These are phyloP conservation scores for Nemania sp. DNA, from an alignment of 2,329 filamentous ascomycete genomes.

Conservation along the genomic window DNA sequence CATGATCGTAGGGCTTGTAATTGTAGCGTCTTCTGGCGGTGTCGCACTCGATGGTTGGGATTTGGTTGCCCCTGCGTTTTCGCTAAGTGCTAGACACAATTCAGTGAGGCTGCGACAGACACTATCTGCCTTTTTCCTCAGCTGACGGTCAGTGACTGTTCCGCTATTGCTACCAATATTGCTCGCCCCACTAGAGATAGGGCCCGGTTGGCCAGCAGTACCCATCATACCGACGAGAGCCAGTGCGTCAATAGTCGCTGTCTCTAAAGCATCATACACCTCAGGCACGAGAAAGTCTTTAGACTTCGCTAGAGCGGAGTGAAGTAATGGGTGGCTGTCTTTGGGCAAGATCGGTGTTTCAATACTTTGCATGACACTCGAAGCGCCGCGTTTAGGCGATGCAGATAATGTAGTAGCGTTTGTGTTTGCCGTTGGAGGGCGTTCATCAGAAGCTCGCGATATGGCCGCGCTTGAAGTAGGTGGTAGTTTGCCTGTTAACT, in stretches of 20 bases:
- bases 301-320: constrained; percentile 78
- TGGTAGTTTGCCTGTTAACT: constrained; percentile 85
- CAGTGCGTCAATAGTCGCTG: constrained; percentile 79
- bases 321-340: constrained; percentile 75
- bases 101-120: constrained; percentile 93
- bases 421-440: constrained; percentile 88
- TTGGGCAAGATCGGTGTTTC: constrained; percentile 50
- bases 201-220: constrained; percentile 67
- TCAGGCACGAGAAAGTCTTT: constrained; percentile 70
- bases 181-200: constrained; percentile 69
- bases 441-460: constrained; percentile 72
- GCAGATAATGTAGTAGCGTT: constrained; percentile 82
- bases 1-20: constrained; percentile 50
- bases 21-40: constrained; percentile 35
- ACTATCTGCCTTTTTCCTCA: constrained; percentile 87
- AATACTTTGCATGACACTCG: constrained; percentile 49
- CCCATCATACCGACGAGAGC: constrained; percentile 78
- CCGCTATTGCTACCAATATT: constrained; percentile 54
- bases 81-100: constrained; percentile 81
- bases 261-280: constrained; percentile 78
- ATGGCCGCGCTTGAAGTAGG: constrained; percentile 80
- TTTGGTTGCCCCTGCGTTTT: constrained; percentile 52
- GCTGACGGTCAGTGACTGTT: constrained; percentile 74
- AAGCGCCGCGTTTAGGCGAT: constrained; percentile 75
- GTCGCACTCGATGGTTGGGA: constrained; percentile 36